Evolutionary conservation across 129 eudicot genomes (phyloP), one percentile per base, ranked within the genome.

Genomic region (Gnaphalium uliginosum): DNA sequence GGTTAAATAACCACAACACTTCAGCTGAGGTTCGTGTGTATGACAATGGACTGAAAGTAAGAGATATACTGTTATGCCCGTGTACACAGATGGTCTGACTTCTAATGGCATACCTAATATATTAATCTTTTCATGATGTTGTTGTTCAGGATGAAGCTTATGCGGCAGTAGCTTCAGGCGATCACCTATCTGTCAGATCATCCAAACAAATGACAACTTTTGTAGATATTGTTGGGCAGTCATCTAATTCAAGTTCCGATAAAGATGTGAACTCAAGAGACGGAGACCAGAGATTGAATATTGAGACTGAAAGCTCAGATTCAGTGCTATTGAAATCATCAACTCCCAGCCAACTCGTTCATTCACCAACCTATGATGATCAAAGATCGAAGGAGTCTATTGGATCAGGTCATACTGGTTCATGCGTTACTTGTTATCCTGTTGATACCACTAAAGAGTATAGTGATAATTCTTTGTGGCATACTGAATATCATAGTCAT

Each of bases 221-320:
- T 85, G 90, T 89, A 61, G 96, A 92, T 80, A 76, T 89, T 76
- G 89, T 90, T 62, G 96, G 88, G 60, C 80, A 87, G 37, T 79
- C 90, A 10, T 63, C 73, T 74, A 76, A 54, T 73, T 67, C 87
- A 58, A 65, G 73, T 73, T 71, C 81, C 2, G 84, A 68, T 58
- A 89, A 79, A 73, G 91, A 87, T 81, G 83, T 72, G 32, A 73
- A 51, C 59, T 77, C 37, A 24, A 81, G 70, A 39, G 89, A 86
- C 69, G 91, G 83, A 75, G 58, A 67, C 30, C 70, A 80, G 72
- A 60, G 82, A 9, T 58, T 65, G 19, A 67, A 71, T 75, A 61
- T 71, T 39, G 86, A 73, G 61, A 79, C 61, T 23, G 68, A 66
- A 69, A 61, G 63, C 82, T 65, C 89, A 51, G 81, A 64, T 73